Base-by-base conservation (phyloP, 129 eudicot species). In the Centrapalus pauciflorus region DNA sequence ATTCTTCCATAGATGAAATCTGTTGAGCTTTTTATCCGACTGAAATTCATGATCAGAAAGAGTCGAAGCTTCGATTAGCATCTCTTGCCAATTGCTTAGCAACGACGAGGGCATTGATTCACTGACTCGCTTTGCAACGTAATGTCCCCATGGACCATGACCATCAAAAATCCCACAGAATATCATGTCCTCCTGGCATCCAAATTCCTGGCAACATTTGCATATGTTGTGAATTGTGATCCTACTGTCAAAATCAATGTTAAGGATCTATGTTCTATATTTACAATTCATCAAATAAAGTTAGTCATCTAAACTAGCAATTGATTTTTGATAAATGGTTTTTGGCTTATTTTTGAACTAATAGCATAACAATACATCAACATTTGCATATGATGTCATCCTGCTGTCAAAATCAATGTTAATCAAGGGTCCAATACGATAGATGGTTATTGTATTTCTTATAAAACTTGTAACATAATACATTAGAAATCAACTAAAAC, bases 131-230 rank as follows among this genome's bases (percentile, higher is more conserved):
- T 92, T 92, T 38, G 98, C 82, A 60, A 92, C 98, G 74, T 73
- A 92, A 81, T 92, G 96, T 17, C 98, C 98, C 98, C 96, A 92
- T 1, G 84, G 83, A 57, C 98, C 98, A 43, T 92, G 98, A 54
- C 98, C 98, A 35, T 92, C 98, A 45, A 88, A 92, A 3, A 92
- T 75, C 54, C 98, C 98, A 68, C 96, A 92, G 20, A 87, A 92
- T 49, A 81, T 79, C 98, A 88, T 85, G 76, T 92, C 98, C 8
- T 82, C 76, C 64, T 92, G 98, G 77, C 95, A 80, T 52, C 96
- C 98, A 67, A 74, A 92, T 70, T 85, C 96, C 98, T 92, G 28
- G n/a, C 27, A 38, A 19, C n/a, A n/a, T n/a, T n/a, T n/a, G n/a
- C n/a, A n/a, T n/a, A n/a, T n/a, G n/a, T n/a, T n/a, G n/a, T n/a